Conservation (phyloP, 345 rosid species). For the Erodium maritimum region DNA sequence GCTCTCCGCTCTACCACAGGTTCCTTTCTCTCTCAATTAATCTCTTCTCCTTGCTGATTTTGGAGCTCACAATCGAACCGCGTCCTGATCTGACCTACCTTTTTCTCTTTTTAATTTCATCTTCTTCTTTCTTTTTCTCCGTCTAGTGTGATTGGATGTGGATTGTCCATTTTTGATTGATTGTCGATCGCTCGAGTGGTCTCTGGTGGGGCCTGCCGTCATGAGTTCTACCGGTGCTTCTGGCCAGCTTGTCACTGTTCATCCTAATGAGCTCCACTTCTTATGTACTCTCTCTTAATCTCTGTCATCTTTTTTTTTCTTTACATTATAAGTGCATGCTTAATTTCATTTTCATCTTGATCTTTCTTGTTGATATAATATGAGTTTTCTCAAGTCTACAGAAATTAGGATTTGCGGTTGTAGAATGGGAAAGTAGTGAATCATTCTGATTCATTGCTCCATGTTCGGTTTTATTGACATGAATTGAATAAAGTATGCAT, state of each 20-base stretch:
- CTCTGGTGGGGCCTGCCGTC: slow-evolving; percentile 5
- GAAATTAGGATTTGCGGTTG: not conserved
- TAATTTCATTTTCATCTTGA: too few relatives aligned
- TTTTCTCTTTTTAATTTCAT: too few relatives aligned
- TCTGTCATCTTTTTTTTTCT: too few relatives aligned
- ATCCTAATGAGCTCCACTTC: slow-evolving; percentile 90
- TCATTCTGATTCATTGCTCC: not conserved
- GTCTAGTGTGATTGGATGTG: not conserved
- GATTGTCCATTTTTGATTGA: not conserved
- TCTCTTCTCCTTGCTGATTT: not conserved
- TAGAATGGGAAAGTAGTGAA: not conserved
- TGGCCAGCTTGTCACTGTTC: slow-evolving; percentile 70
- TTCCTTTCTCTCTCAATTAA: not conserved
- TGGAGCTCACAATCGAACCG: not conserved
- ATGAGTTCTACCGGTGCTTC: slow-evolving; percentile 49
- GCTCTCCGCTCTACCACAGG: too few relatives aligned
- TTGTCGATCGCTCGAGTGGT: too few relatives aligned
- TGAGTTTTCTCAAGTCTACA: not conserved
- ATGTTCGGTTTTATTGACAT: not conserved
- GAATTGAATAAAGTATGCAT: not conserved
- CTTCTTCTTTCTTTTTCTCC: not conserved
- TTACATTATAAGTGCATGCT: not conserved
- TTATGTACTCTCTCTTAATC: slow-evolving; percentile 31
- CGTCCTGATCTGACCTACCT: not conserved
- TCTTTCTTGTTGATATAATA: too few relatives aligned